Base-by-base conservation (phyloP, 352 stramenopile species). In the Phytophthora lateralis region DNA sequence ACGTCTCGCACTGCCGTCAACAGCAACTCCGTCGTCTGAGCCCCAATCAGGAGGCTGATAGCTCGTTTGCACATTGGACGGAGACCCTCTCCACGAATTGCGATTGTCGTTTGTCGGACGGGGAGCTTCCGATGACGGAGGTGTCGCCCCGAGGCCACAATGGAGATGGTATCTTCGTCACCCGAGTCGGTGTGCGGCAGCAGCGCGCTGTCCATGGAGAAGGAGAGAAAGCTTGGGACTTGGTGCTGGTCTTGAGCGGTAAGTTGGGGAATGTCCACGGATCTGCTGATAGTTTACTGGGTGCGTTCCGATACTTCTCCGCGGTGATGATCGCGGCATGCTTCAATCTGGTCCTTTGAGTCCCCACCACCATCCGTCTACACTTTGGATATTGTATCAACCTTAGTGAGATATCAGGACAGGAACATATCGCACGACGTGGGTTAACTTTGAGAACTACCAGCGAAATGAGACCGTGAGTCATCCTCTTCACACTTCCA, bases 31-130 rank as follows among this genome's bases (percentile, higher is more conserved):
- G 37, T 66, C 54, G 24, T 69, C 60, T 29, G 65, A 69, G 29
- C 55, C 38, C 53, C 65, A 73, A 27, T 69, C 65, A 4, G 48
- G 48, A 51, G 60, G 37, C 18, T 70, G 60, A 21, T 69, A 66
- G 20, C 20, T 59, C 11, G 54, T 57, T 7, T 41, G 54, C 0
- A 51, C 38, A 10, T 58, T 20, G 2, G 59, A 39, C 5, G 53
- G 34, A 30, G 60, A 55, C 26, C 30, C n/a, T 49, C 53, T 59
- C 59, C 59, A 69, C 41, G 53, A 69, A 54, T 66, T 58, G 5
- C 53, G 47, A 17, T 8, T 57, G 11, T 41, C 42, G 8, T 45
- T 53, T 4, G 32, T 26, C 10, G 52, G 17, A 8, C 46, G 51
- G 3, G 39, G 24, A 15, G n/a, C 7, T 58, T 56, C 41, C 9